Base-by-base conservation (phyloP, 768 basidiomycete species). In the Lyophyllum atratum region DNA sequence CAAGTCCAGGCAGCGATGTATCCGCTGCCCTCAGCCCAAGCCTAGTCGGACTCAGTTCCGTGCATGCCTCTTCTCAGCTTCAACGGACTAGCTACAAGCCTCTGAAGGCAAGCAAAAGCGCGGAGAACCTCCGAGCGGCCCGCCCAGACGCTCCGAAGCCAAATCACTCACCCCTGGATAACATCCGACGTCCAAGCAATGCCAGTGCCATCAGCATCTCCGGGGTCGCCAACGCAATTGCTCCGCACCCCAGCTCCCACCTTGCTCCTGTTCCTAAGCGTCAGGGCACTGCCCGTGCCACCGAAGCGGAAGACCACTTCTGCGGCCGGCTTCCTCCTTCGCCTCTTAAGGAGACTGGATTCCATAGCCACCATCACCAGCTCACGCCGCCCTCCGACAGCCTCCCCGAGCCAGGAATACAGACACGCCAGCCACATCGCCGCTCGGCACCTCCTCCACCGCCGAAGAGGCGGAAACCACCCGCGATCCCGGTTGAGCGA, bases 371-470 rank as follows among this genome's bases (percentile, higher is more conserved):
- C n/a, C n/a, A 56, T 28, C 59, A 59, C 42, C 63, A 61, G 49
- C 57, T 57, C 29, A 60, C 59, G 11, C 49, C 59, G 25, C 57
- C 63, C 14, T 26, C 34, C 19, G 55, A 45, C 33, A 34, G 45
- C 10, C 42, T 29, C n/a, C 25, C 47, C 12, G 33, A 39, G n/a
- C 9, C 42, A 4, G 14, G 42, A 17, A 44, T 42, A n/a, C 54
- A 24, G 21, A 53, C 65, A 28, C 46, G 66, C n/a, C 66, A 58
- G 26, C 69, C 68, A 49, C 72, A 65, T 28, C 77, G 81, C 53
- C 71, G 84, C 54, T 74, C 80, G 4, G 80, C 89, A 3, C 86
- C 89, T 0, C 85, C 90, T n/a, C 80, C 85, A 10, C 87, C 88
- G 19, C 80, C 80, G 3, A 84, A 85, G 65, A 77, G 89, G 44